Percentiles rank a stretch among this genome's conserved stretches.
Conservation (phyloP, 345 rosid genomes). For the Moricandia arvensis region DNA sequence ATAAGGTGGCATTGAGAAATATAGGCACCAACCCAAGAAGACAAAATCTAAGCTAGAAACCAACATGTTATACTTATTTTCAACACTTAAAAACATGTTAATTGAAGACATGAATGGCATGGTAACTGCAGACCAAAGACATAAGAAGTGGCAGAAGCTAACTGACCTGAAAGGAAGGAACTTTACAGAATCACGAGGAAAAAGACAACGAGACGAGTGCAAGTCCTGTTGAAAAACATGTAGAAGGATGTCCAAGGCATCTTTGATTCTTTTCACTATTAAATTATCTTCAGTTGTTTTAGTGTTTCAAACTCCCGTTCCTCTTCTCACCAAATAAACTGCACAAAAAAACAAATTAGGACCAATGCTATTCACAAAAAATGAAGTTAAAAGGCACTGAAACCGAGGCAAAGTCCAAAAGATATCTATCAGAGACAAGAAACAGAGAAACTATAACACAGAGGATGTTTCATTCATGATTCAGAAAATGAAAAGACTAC, state of each 20-base stretch:
- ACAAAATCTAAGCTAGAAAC: background rate
- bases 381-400: constrained; percentile 2
- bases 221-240: constrained; percentile 61
- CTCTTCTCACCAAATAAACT: constrained; percentile 25
- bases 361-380: background rate
- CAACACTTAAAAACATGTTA: no score
- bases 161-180: constrained; percentile 14
- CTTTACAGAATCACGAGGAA: constrained; percentile 77
- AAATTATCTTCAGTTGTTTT: background rate
- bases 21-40: background rate
- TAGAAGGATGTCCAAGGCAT: constrained; percentile 77
- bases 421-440: background rate
- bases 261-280: constrained; percentile 41
- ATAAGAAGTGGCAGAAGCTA: background rate
- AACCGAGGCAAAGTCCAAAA: constrained; percentile 3
- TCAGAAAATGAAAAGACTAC: background rate
- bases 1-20: no score
- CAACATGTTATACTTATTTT: background rate
- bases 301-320: background rate
- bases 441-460: constrained; percentile 11
- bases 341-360: constrained; percentile 29
- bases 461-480: background rate
- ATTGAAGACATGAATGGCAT: background rate
- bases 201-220: constrained; percentile 70
- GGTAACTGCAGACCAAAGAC: background rate